Conservation (phyloP, 2,329 filamentous ascomycete species). For the Grosmannia serpens region DNA sequence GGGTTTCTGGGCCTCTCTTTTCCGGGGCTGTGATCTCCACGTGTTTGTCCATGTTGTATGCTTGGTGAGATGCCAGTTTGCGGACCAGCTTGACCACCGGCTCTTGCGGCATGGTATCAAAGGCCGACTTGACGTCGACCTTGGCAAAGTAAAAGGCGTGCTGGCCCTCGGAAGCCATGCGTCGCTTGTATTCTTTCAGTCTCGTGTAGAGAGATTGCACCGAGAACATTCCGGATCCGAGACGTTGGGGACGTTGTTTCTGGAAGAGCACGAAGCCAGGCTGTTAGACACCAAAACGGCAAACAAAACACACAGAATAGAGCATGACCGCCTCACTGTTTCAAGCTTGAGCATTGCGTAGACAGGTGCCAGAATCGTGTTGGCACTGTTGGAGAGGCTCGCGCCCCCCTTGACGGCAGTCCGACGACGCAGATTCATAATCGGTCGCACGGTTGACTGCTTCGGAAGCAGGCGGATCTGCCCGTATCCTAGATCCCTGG, state of each 20-base stretch:
- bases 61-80: constrained; percentile 41
- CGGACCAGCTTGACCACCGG: constrained; percentile 56
- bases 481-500: constrained; percentile 61
- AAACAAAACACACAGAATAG: background rate
- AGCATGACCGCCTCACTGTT: constrained; percentile 37
- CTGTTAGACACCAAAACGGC: background rate
- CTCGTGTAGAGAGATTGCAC: constrained; percentile 68
- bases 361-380: constrained; percentile 51
- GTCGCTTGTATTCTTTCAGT: constrained; percentile 56
- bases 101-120: constrained; percentile 86
- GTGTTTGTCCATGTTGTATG: constrained; percentile 65
- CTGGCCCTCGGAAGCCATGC: constrained; percentile 24
- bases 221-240: constrained; percentile 76
- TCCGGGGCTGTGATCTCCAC: constrained; percentile 42
- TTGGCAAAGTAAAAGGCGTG: constrained; percentile 73
- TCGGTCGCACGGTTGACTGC: constrained; percentile 60
- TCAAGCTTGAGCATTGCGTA: constrained; percentile 71
- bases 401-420: constrained; percentile 38
- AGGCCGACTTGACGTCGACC: constrained; percentile 81
- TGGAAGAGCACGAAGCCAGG: background rate
- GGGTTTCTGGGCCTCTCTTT: background rate
- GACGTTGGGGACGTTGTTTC: constrained; percentile 34
- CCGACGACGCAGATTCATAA: constrained; percentile 72
- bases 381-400: constrained; percentile 54
- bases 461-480: constrained; percentile 78